Base-by-base conservation (phyloP, 148 eudicot genomes). In the Tetragonia tetragonoides region DNA sequence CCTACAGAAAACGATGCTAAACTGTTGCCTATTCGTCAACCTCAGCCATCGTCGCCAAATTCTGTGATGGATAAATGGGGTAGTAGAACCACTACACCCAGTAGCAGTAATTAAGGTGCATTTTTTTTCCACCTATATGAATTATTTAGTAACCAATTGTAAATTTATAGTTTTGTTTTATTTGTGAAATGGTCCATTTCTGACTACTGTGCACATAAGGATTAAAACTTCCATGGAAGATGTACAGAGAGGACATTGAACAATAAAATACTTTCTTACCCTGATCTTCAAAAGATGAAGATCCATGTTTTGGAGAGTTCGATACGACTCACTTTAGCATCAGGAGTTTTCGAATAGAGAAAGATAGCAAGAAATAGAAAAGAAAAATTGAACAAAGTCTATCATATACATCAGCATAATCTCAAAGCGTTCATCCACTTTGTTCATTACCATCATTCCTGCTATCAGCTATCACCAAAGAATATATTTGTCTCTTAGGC, bases 51-150 rank as follows among this genome's bases (percentile, higher is more conserved):
- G 11, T 86, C 92, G 15, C 92, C 95, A 12, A 51, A 61, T 54
- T 77, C 89, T 41, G 91, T 91, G 59, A 83, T 83, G 77, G 82
- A 81, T 68, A 71, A 73, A 15, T 91, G 95, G 91, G 74, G 61
- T 46, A 86, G 92, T 74, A 74, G 70, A 21, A 75, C 88, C 10
- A 79, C 88, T 24, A 86, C 84, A 20, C 74, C 88, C 28, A 85
- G 70, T 78, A 66, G 79, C 62, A 84, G 79, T 77, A 80, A 78
- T 17, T 81, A 77, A 81, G 7, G 61, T 78, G 81, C 24, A 79
- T 62, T 20, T 53, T 23, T 14, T 72, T 64, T 53, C 9, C 12
- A 7, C 18, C 38, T 39, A 54, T 21, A 37, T 16, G 38, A 37
- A 57, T 18, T 38, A 20, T 28, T 1, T 46, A 46, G 49, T 46